phyloP scores from a whole-genome alignment of 495 filamentous ascomycete genomes.

The Bombardia bombarda region DNA sequence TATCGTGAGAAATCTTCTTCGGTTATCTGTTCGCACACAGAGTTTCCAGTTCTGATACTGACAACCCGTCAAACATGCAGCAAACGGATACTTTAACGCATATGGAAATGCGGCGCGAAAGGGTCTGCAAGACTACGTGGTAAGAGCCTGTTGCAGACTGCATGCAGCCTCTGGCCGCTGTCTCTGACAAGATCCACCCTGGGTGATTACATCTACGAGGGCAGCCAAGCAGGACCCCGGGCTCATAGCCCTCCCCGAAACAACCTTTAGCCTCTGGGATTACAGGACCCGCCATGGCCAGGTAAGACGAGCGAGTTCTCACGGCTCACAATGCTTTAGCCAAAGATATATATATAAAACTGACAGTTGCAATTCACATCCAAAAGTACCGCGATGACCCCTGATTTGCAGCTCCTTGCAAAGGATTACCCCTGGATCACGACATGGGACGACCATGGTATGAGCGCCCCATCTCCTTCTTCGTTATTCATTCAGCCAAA shows the following conservation, averaged over 20 bases:
- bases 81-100: slow-evolving; percentile 53
- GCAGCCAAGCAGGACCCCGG: slow-evolving; percentile 36
- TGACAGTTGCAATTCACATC: neutral
- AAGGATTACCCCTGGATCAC: slow-evolving; percentile 55
- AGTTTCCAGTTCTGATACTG: too few species aligned
- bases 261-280: slow-evolving; percentile 39
- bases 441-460: slow-evolving; percentile 61
- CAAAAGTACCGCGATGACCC: slow-evolving; percentile 15
- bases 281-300: slow-evolving; percentile 52
- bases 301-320: slow-evolving; percentile 43
- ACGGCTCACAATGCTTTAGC: slow-evolving; percentile 7
- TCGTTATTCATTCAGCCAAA: neutral
- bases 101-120: slow-evolving; percentile 59
- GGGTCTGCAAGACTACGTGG: slow-evolving; percentile 55
- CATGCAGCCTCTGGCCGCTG: too few species aligned
- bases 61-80: slow-evolving; percentile 17
- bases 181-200: slow-evolving; percentile 38
- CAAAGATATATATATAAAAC: neutral
- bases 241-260: slow-evolving; percentile 14
- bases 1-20: slow-evolving; percentile 30
- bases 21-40: too few species aligned
- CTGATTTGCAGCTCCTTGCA: slow-evolving; percentile 48
- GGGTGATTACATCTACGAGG: slow-evolving; percentile 64
- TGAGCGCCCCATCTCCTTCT: neutral
- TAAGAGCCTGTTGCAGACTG: neutral